Percentiles rank a stretch among this genome's conserved stretches.
These are phyloP conservation scores for Leishmania guyanensis DNA, from an alignment of 208 protist genomes.

Conservation along the genomic window DNA sequence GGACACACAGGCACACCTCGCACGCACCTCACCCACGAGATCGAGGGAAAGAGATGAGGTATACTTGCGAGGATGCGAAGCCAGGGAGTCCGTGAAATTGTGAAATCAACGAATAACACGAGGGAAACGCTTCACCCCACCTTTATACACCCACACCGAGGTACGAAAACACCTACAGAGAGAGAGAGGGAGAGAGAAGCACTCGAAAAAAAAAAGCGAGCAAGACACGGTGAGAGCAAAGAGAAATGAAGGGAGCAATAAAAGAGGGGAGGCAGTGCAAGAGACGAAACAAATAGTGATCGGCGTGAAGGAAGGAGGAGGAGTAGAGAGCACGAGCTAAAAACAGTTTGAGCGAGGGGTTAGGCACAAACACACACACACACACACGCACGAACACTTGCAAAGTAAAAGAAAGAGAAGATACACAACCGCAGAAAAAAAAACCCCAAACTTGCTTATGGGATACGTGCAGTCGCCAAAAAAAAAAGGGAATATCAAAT, in stretches of 20 bases:
- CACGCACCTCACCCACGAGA: not conserved
- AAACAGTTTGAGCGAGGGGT: not conserved
- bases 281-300: too few species aligned
- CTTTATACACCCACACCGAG: not conserved
- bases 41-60: not conserved
- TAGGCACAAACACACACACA: not conserved
- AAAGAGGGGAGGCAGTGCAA: not conserved
- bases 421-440: not conserved
- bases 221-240: not conserved
- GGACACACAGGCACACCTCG: not conserved
- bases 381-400: not conserved
- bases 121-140: not conserved
- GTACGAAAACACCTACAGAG: not conserved
- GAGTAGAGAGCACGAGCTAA: not conserved
- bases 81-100: not conserved
- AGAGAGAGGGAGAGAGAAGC: not conserved
- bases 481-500: not conserved
- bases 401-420: not conserved
- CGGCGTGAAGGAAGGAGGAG: too few species aligned
- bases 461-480: not conserved
- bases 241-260: not conserved
- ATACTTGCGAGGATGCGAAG: not conserved
- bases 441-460: not conserved
- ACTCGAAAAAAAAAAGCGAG: not conserved
- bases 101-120: not conserved